phyloP scores from a whole-genome alignment of 1,284 basidiomycete species.

The Ustilago xerochloae region DNA sequence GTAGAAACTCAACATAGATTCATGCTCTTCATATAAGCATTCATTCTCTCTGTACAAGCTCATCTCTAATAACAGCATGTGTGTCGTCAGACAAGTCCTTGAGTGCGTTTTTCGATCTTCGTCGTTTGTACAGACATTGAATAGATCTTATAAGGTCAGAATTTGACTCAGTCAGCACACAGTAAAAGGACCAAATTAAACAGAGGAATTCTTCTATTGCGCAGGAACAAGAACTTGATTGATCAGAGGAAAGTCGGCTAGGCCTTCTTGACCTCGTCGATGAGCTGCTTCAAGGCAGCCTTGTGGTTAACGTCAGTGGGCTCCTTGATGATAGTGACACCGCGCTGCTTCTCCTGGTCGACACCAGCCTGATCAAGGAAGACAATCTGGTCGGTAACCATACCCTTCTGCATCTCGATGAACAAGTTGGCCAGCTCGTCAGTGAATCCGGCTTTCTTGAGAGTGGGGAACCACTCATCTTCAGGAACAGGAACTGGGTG shows the following conservation, averaged over 20 bases:
- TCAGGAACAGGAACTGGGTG: conserved; percentile 23
- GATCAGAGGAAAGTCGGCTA: too few species aligned
- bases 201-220: too few species aligned
- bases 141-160: too few species aligned
- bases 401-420: conserved; percentile 13
- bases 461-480: conserved; percentile 16
- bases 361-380: conserved; percentile 9
- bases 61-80: too few species aligned
- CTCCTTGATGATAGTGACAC: conserved; percentile 16
- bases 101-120: too few species aligned
- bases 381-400: conserved; percentile 4
- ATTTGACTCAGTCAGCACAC: too few species aligned
- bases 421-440: conserved; percentile 7
- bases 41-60: too few species aligned
- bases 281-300: conserved; percentile 9
- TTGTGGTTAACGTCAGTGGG: conserved; percentile 14
- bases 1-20: neutral
- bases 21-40: neutral
- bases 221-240: too few species aligned
- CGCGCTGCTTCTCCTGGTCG: conserved; percentile 15
- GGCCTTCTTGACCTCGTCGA: conserved; percentile 8
- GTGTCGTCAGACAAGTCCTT: too few species aligned
- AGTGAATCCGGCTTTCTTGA: conserved; percentile 20
- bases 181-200: too few species aligned
- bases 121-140: too few species aligned